Evolutionary conservation across 768 basidiomycete species (phyloP).

Genomic region (Lentinula lateritia): DNA sequence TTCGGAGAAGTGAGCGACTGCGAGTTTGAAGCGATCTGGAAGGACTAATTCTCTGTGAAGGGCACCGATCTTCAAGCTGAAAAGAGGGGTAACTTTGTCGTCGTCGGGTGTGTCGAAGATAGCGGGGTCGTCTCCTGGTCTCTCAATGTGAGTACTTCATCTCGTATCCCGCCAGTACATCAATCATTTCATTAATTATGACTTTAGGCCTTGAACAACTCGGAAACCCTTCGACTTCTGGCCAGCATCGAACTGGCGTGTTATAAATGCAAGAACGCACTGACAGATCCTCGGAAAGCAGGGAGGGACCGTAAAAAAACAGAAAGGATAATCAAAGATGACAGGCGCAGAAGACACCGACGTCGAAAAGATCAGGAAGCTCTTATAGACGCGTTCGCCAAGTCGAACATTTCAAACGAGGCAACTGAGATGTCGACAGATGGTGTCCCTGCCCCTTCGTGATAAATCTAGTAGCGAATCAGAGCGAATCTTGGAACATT

Average conservation of each 20-base stretch:
- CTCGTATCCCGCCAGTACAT: slow-evolving; percentile 3
- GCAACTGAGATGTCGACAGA: neutral
- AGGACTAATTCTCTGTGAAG: slow-evolving; percentile 24
- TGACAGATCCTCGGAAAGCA: slow-evolving; percentile 64
- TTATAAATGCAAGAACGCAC: slow-evolving; percentile 66
- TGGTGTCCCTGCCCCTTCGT: neutral
- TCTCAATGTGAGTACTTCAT: slow-evolving; percentile 53
- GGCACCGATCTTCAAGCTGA: slow-evolving; percentile 74
- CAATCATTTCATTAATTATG: neutral
- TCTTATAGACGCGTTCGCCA: slow-evolving; percentile 76
- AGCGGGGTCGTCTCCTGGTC: slow-evolving; percentile 80
- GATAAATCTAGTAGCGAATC: neutral
- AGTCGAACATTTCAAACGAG: slow-evolving; percentile 36
- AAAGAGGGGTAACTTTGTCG: slow-evolving; percentile 83
- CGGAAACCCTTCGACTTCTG: slow-evolving; percentile 75
- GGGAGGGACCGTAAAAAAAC: slow-evolving; percentile 63
- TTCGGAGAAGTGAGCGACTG: slow-evolving; percentile 60
- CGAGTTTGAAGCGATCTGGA: neutral
- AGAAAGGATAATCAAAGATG: slow-evolving; percentile 80
- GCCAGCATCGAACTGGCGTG: slow-evolving; percentile 84
- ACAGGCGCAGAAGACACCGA: slow-evolving; percentile 73
- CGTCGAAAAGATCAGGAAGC: slow-evolving; percentile 81
- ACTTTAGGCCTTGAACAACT: slow-evolving; percentile 69
- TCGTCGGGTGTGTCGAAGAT: slow-evolving; percentile 74
- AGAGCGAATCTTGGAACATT: neutral